Conservation (phyloP, 805 yeast species). For the Nakazawaea holstii region DNA sequence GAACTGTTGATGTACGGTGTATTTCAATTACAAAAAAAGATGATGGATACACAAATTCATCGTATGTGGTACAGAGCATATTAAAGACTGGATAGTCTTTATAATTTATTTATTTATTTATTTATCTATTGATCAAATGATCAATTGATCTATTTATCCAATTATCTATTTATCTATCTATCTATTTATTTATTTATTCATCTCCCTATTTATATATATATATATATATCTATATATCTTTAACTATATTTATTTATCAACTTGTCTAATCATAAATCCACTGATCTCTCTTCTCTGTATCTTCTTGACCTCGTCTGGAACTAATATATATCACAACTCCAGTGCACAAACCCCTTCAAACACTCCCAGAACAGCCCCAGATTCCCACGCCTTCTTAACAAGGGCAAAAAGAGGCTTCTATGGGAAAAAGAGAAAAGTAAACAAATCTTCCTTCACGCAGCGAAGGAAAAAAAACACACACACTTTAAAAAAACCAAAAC, state of each 20-base stretch:
- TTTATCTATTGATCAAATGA: not conserved
- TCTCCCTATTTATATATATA: not conserved
- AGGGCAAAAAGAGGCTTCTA: not conserved
- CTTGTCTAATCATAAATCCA: too few species aligned
- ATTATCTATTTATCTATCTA: not conserved
- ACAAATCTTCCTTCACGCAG: not conserved
- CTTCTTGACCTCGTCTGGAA: too few species aligned
- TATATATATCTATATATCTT: not conserved
- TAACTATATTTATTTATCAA: not conserved
- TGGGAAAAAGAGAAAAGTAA: not conserved
- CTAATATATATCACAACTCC: too few species aligned
- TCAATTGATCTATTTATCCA: not conserved
- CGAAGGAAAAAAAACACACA: not conserved
- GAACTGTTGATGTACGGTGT: constrained; percentile 91
- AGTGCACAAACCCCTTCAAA: too few species aligned
- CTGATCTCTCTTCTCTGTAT: too few species aligned
- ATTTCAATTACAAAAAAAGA: constrained; percentile 84
- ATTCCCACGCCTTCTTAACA: not conserved
- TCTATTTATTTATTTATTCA: not conserved
- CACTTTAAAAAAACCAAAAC: not conserved
- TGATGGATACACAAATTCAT: constrained; percentile 75
- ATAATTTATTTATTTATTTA: not conserved
- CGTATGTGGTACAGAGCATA: constrained; percentile 78
- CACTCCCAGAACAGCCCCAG: too few species aligned
- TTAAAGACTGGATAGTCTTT: constrained; percentile 9